A percentile compares a stretch with the other conserved stretches of the same genome.
phyloP scores from a whole-genome alignment of 2,329 filamentous ascomycete species.

The Cadophora sp. region DNA sequence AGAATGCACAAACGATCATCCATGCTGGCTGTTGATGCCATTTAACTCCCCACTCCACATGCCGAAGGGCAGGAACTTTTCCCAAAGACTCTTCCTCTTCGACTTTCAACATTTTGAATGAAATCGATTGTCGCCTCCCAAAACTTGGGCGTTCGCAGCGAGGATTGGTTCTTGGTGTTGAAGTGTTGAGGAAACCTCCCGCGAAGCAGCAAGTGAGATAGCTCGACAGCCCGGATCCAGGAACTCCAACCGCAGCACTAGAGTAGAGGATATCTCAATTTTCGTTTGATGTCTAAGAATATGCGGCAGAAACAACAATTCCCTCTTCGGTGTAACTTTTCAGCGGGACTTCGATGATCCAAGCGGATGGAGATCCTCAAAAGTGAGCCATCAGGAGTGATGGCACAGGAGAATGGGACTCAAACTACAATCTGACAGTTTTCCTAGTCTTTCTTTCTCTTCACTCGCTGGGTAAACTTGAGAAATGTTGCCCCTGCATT shows the following conservation, averaged over 20 bases:
- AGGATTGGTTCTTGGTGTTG: background rate
- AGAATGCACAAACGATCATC: background rate
- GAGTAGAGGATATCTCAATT: background rate
- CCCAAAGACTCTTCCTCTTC: background rate
- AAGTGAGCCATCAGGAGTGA: too few species aligned
- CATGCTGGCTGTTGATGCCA: constrained; percentile 9
- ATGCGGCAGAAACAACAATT: background rate
- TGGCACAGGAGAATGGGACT: background rate
- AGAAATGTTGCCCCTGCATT: background rate
- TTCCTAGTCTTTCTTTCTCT: background rate
- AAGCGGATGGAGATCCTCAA: too few species aligned
- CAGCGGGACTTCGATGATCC: background rate
- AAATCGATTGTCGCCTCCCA: background rate
- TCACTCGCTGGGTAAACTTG: constrained; percentile 5
- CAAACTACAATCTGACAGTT: background rate
- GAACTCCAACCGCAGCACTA: too few species aligned
- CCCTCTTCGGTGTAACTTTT: background rate
- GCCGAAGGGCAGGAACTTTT: background rate
- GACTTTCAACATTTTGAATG: background rate
- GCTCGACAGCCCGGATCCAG: too few species aligned
- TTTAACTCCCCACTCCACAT: constrained; percentile 6
- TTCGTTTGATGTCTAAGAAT: background rate
- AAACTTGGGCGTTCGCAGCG: too few species aligned
- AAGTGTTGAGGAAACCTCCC: background rate
- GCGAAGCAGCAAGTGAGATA: background rate